These are phyloP conservation scores for Phaeosphaeriaceae sp. DNA, from an alignment of 2,329 filamentous ascomycete genomes.

Conservation along the genomic window DNA sequence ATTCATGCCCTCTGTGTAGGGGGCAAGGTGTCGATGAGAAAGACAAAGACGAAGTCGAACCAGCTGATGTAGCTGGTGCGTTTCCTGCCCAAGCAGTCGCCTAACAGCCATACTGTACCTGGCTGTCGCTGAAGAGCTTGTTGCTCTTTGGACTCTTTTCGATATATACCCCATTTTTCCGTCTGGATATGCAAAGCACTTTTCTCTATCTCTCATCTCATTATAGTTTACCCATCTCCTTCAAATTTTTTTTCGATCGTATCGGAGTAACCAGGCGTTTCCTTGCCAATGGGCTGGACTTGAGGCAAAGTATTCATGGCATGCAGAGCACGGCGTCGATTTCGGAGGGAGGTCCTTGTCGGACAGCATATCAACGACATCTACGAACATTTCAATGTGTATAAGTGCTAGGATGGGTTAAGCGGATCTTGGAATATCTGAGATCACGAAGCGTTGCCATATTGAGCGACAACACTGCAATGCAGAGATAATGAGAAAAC, in stretches of 20 bases:
- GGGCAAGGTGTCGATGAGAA: slow-evolving; percentile 65
- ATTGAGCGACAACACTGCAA: background rate
- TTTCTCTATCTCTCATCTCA: background rate
- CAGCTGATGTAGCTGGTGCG: slow-evolving; percentile 17
- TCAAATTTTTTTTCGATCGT: slow-evolving; percentile 3
- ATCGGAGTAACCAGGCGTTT: slow-evolving; percentile 28
- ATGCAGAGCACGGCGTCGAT: slow-evolving; percentile 10
- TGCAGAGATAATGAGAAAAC: background rate
- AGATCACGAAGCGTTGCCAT: background rate
- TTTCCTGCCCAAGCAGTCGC: slow-evolving; percentile 14
- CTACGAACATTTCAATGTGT: slow-evolving; percentile 20
- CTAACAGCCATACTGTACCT: slow-evolving; percentile 1
- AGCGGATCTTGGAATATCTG: background rate
- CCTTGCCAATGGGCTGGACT: slow-evolving; percentile 2
- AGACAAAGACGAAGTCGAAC: slow-evolving; percentile 15
- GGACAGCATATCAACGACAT: slow-evolving; percentile 20
- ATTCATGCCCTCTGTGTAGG: slow-evolving; percentile 68
- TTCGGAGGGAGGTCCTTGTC: slow-evolving; percentile 6
- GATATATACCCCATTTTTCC: slow-evolving; percentile 24
- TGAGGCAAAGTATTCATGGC: slow-evolving; percentile 10
- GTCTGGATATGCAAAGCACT: slow-evolving; percentile 11
- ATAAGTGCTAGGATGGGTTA: slow-evolving; percentile 13
- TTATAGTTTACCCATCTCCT: background rate
- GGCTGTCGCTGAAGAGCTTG: background rate
- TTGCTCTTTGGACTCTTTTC: slow-evolving; percentile 9